phyloP scores from a whole-genome alignment of 2,329 filamentous ascomycete species.

The Ustilaginoidea virens region DNA sequence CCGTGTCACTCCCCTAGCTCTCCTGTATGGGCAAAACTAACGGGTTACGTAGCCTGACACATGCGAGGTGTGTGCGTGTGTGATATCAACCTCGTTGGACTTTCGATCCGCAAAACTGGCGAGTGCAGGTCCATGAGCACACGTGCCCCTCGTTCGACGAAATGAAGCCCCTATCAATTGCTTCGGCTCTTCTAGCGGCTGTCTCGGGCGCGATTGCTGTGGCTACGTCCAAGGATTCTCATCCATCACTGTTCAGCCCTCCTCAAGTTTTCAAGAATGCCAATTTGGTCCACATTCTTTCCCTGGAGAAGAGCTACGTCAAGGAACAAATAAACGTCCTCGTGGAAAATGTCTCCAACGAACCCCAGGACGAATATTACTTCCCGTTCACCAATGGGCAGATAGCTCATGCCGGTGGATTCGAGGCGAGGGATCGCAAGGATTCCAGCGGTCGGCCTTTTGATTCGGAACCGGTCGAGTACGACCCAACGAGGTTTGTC shows the following conservation, averaged over 20 bases:
- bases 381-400: conserved; percentile 67
- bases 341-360: conserved; percentile 69
- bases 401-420: conserved; percentile 62
- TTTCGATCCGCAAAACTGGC: conserved; percentile 7
- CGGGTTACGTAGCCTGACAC: conserved; percentile 6
- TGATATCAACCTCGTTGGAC: conserved; percentile 5
- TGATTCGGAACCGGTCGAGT: conserved; percentile 50
- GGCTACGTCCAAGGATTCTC: conserved; percentile 40
- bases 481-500: conserved; percentile 41
- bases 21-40: neutral
- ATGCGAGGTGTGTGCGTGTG: conserved; percentile 2
- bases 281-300: conserved; percentile 81
- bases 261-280: conserved; percentile 86
- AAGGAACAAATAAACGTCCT: conserved; percentile 89
- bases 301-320: conserved; percentile 82
- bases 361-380: conserved; percentile 80
- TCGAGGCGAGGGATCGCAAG: conserved; percentile 92
- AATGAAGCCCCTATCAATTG: conserved; percentile 30
- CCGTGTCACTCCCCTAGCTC: conserved; percentile 3
- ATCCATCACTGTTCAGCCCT: conserved; percentile 59
- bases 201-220: conserved; percentile 30
- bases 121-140: conserved; percentile 19
- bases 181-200: conserved; percentile 44
- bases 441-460: conserved; percentile 53
- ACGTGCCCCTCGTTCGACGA: conserved; percentile 12